A percentile compares a stretch with the other conserved stretches of the same genome.
These are phyloP conservation scores for Apiospora saccharicola DNA, from an alignment of 2,329 filamentous ascomycete species.

Conservation along the genomic window DNA sequence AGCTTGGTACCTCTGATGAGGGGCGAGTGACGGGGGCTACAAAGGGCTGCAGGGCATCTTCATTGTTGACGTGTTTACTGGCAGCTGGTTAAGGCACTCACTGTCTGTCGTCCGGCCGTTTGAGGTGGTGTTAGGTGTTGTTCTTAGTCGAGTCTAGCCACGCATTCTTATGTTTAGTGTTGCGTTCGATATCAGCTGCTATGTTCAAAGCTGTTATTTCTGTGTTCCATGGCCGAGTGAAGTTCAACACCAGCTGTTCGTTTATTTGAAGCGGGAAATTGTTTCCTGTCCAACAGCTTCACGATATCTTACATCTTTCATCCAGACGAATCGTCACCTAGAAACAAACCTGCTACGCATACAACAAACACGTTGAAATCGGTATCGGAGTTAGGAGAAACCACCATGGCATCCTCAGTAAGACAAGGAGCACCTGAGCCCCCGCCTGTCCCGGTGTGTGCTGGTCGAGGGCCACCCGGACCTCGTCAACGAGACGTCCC, in stretches of 20 bases:
- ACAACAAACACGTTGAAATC: neutral
- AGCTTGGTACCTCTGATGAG: neutral
- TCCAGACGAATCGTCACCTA: neutral
- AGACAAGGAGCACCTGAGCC: neutral
- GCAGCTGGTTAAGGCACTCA: neutral
- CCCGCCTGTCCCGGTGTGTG: neutral
- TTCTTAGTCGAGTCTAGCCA: neutral
- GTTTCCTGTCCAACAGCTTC: neutral
- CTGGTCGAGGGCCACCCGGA: conserved; percentile 10
- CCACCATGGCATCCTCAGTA: neutral
- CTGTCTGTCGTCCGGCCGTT: neutral
- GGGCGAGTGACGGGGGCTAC: neutral
- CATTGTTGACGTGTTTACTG: neutral
- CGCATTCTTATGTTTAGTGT: neutral
- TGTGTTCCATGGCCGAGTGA: neutral
- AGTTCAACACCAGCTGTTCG: neutral
- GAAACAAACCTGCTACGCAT: neutral
- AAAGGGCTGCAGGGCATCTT: neutral
- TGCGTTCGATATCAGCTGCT: neutral
- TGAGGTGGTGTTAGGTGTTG: neutral
- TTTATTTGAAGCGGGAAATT: neutral
- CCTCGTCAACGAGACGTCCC: neutral
- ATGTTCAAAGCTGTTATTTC: neutral
- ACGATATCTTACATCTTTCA: neutral
- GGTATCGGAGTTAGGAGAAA: neutral